A percentile compares a stretch with the other conserved stretches of the same genome.
phyloP scores from a whole-genome alignment of 2,329 filamentous ascomycete species.

The Ophiostoma tasmaniense region DNA sequence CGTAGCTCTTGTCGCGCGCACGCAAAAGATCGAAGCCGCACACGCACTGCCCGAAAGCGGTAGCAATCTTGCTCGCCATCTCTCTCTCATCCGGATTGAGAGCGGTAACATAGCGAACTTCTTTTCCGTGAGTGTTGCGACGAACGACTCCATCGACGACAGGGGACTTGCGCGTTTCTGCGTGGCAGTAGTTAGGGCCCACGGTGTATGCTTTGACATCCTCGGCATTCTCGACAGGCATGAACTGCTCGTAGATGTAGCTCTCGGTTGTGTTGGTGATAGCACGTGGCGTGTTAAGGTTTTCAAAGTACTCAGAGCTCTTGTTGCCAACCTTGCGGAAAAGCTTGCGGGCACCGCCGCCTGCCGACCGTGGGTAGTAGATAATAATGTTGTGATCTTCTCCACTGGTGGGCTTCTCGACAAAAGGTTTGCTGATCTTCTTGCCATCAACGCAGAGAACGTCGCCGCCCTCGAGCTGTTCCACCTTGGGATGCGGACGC shows the following conservation, averaged over 20 bases:
- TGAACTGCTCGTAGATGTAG: conserved; percentile 95
- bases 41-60: conserved; percentile 85
- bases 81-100: conserved; percentile 71
- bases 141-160: conserved; percentile 94
- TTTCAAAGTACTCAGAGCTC: conserved; percentile 85
- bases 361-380: conserved; percentile 81
- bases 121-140: conserved; percentile 94
- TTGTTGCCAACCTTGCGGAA: conserved; percentile 99
- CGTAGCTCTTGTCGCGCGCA: conserved; percentile 82
- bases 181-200: conserved; percentile 85
- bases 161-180: conserved; percentile 92
- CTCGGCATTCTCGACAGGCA: conserved; percentile 92
- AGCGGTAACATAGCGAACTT: conserved; percentile 87
- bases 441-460: conserved; percentile 79
- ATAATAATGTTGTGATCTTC: conserved; percentile 99
- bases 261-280: conserved; percentile 74
- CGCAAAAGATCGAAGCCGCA: conserved; percentile 93
- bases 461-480: conserved; percentile 84
- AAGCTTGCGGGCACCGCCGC: conserved; percentile 81
- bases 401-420: conserved; percentile 96
- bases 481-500: conserved; percentile 55
- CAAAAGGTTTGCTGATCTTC: conserved; percentile 81
- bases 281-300: conserved; percentile 66
- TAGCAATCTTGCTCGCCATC: conserved; percentile 83
- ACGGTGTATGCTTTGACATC: conserved; percentile 99